Conservation (phyloP, 805 yeast genomes). For the Kuraishia floccosa region DNA sequence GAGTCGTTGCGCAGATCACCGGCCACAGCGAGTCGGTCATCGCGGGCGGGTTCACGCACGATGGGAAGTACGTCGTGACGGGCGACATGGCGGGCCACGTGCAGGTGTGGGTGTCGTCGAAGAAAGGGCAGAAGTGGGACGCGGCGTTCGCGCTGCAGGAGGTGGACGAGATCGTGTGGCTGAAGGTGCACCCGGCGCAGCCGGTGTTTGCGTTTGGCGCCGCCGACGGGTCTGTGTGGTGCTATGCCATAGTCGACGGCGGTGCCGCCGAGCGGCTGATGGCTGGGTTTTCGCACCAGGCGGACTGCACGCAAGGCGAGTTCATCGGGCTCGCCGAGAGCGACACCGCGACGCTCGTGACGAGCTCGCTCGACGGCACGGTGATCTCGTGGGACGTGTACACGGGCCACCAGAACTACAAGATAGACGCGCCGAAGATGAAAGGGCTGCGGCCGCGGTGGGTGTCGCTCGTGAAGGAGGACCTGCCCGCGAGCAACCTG, state of each 20-base stretch:
- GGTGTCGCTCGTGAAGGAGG: constrained; percentile 59
- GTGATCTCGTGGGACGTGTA: constrained; percentile 86
- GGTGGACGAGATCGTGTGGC: constrained; percentile 85
- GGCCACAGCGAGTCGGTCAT: constrained; percentile 88
- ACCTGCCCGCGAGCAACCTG: constrained; percentile 30
- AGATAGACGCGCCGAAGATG: constrained; percentile 52
- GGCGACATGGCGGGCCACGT: constrained; percentile 94
- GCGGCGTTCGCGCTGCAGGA: constrained; percentile 63
- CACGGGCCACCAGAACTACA: constrained; percentile 60
- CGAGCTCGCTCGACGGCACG: constrained; percentile 77
- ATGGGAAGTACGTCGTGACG: constrained; percentile 72
- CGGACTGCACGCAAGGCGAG: constrained; percentile 70
- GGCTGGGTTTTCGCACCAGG: constrained; percentile 72
- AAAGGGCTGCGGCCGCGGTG: constrained; percentile 78
- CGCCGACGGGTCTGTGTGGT: constrained; percentile 90
- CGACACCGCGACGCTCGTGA: constrained; percentile 52
- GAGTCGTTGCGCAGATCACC: constrained; percentile 59
- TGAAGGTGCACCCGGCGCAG: constrained; percentile 67
- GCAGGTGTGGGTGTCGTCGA: constrained; percentile 56
- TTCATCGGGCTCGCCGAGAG: constrained; percentile 54
- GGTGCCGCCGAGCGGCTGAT: constrained; percentile 56
- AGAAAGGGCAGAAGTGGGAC: constrained; percentile 80
- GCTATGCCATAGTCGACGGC: constrained; percentile 67
- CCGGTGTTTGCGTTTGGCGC: constrained; percentile 85
- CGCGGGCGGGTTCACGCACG: constrained; percentile 71